phyloP scores from a whole-genome alignment of 2,329 filamentous ascomycete species.

The Fusarium palustre region DNA sequence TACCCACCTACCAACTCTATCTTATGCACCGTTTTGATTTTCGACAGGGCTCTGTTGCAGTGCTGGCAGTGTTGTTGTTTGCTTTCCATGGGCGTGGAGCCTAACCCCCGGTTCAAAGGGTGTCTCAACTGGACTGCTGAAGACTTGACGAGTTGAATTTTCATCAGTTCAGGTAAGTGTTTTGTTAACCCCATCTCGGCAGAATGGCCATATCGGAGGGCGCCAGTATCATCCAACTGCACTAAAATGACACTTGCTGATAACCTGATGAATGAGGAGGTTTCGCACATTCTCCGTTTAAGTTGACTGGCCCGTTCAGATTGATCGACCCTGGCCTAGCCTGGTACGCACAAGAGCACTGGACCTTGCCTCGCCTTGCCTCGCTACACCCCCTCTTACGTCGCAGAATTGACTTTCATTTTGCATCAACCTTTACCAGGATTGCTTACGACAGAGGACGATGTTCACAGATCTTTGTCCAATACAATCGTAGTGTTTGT shows the following conservation, averaged over 20 bases:
- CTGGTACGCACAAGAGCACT: neutral
- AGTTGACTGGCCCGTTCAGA: conserved; percentile 13
- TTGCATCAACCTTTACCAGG: conserved; percentile 23
- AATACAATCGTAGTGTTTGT: conserved; percentile 3
- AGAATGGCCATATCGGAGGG: conserved; percentile 4
- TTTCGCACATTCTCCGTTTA: conserved; percentile 17
- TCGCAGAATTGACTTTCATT: conserved; percentile 38
- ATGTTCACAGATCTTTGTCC: conserved; percentile 19
- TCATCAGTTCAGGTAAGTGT: conserved; percentile 13
- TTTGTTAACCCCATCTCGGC: conserved; percentile 13
- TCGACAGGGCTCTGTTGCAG: conserved; percentile 5
- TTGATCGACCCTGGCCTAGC: neutral
- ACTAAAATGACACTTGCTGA: conserved; percentile 11
- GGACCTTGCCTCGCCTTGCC: conserved; percentile 12
- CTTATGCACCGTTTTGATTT: conserved; percentile 16
- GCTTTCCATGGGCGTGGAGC: conserved; percentile 22
- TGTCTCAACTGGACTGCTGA: conserved; percentile 18
- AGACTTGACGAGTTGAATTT: conserved; percentile 5
- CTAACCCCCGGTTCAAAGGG: conserved; percentile 27
- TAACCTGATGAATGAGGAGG: conserved; percentile 20
- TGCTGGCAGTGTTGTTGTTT: conserved; percentile 17
- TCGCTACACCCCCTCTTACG: conserved; percentile 26
- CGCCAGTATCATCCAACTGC: conserved; percentile 21
- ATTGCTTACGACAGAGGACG: conserved; percentile 18
- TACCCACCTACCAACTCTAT: conserved; percentile 31